Percentiles rank a stretch among this genome's conserved stretches.
Conservation (phyloP, 495 filamentous ascomycete genomes). For the Neurospora tetraspora region DNA sequence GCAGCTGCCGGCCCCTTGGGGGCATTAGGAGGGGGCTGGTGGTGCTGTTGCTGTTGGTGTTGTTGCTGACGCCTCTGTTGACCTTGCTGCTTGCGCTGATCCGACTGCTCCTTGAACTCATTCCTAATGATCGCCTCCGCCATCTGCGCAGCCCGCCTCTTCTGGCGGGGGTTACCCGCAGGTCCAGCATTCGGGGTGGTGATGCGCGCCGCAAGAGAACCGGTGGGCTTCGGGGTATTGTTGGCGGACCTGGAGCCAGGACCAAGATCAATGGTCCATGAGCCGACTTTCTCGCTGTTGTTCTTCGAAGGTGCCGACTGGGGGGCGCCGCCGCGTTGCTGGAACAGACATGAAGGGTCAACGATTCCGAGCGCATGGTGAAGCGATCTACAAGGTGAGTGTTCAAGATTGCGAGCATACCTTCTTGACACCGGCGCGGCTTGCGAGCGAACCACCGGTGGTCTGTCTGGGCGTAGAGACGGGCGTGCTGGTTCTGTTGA, state of each 20-base stretch:
- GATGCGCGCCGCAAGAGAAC: slow-evolving; percentile 34
- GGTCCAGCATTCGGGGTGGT: slow-evolving; percentile 24
- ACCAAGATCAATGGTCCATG: background rate
- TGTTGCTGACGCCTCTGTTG: slow-evolving; percentile 8
- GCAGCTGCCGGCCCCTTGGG: background rate
- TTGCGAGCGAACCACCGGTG: slow-evolving; percentile 51
- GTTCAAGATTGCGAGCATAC: slow-evolving; percentile 26
- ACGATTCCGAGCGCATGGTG: background rate
- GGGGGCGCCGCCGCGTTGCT: slow-evolving; percentile 36
- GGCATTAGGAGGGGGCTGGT: slow-evolving; percentile 2
- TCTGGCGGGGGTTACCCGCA: slow-evolving; percentile 14
- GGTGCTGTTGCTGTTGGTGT: slow-evolving; percentile 6
- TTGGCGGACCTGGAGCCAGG: slow-evolving; percentile 2
- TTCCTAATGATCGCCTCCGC: slow-evolving; percentile 20
- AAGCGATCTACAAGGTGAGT: no score
- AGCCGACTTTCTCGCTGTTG: background rate
- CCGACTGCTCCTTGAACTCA: slow-evolving; percentile 22
- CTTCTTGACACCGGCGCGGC: slow-evolving; percentile 66
- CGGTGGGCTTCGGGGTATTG: slow-evolving; percentile 24
- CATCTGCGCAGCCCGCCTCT: slow-evolving; percentile 23
- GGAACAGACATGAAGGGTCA: slow-evolving; percentile 1
- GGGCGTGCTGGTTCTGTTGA: slow-evolving; percentile 52
- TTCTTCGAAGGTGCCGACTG: background rate
- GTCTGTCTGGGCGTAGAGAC: slow-evolving; percentile 47
- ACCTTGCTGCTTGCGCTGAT: slow-evolving; percentile 17